Conservation (phyloP, 257 asterid species). For the Perilla frutescens region DNA sequence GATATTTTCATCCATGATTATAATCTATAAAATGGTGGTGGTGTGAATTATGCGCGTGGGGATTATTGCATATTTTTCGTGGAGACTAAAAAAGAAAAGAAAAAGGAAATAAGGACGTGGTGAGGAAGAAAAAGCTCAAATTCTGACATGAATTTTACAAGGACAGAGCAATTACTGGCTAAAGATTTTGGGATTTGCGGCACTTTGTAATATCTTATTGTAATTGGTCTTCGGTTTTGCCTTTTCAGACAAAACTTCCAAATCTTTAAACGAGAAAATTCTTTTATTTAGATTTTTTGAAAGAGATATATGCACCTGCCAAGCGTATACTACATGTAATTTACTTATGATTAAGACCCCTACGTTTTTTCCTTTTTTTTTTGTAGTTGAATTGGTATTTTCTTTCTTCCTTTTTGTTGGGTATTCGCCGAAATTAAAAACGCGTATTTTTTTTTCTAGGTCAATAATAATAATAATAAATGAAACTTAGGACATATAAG, state of each 20-base stretch:
- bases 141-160: neutral
- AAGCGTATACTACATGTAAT: constrained; percentile 19
- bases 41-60: no score
- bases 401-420: no score
- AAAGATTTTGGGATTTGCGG: constrained; percentile 3
- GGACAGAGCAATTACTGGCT: neutral
- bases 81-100: no score
- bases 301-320: neutral
- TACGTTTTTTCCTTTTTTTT: neutral
- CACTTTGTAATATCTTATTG: neutral
- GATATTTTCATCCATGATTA: no score
- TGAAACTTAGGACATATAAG: no score
- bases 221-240: constrained; percentile 23
- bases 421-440: neutral
- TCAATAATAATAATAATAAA: no score
- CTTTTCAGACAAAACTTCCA: constrained; percentile 1
- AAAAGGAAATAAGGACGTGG: neutral
- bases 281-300: neutral
- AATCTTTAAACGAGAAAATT: constrained; percentile 12
- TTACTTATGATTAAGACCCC: constrained; percentile 14
- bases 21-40: no score
- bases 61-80: no score
- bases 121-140: neutral
- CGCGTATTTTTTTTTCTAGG: constrained; percentile 3
- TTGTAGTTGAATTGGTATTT: no score